Evolutionary conservation across 2,329 filamentous ascomycete species (phyloP), one percentile per base, ranked within the genome.

Genomic region (Trichoderma koningiopsis): DNA sequence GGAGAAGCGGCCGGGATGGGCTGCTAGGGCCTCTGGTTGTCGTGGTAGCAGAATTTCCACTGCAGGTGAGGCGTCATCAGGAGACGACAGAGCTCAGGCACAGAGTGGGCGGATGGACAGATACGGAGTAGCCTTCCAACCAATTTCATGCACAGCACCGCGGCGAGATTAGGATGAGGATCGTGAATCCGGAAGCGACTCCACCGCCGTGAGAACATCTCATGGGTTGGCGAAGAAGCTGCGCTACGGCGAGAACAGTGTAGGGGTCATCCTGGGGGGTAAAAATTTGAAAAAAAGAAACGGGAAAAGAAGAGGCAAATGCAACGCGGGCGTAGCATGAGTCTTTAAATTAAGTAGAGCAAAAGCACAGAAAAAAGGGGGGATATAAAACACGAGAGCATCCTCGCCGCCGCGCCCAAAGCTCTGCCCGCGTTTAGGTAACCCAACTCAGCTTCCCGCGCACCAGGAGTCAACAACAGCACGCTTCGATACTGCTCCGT

Each of bases 11-110:
- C 55, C 55, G 37, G 63, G 55, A 59, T 59, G 53, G 37, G 37
- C 27, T 27, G 53, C 63, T 58, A 40, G 63, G 63, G 63, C 24
- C 53, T 47, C 5, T 35, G 52, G 63, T 67, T 67, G 63, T 67
- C 63, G 63, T 67, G 63, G 63, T 67, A 67, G 63, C 63, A 59
- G 55, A 27, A 58, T 37, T 52, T 29, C 63, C 33, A 29, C 63
- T 67, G 63, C 63, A 67, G 63, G 63, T 67, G 63, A 67, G 55
- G 63, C 63, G 63, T 67, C 63, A 67, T 67, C 63, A 67, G 63
- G 63, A 67, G 63, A 37, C 63, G 63, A 49, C 29, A 49, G 37
- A 55, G 63, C 55, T 49, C 63, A 67, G 63, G 63, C 63, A 67
- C 63, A 67, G 55, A 58, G 63, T 67, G 63, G 63, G 63, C 55